phyloP scores from a whole-genome alignment of 345 rosid species.

The Brassica rapa region DNA sequence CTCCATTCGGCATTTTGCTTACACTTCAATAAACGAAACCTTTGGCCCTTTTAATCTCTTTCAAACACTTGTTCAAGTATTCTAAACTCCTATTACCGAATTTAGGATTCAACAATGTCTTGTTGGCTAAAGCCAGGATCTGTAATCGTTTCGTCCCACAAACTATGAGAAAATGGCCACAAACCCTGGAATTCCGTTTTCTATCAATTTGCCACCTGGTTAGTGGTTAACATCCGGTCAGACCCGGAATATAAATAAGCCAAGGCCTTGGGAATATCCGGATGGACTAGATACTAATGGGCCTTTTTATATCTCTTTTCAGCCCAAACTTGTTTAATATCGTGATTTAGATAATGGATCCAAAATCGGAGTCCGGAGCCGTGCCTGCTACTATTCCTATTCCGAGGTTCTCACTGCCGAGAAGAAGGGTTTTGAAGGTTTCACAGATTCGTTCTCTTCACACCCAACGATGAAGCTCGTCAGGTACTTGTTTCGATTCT shows the following conservation, averaged over 20 bases:
- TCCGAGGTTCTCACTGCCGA: too few relatives aligned
- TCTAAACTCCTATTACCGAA: too few relatives aligned
- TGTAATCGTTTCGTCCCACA: constrained; percentile 13
- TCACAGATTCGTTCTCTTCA: constrained; percentile 9
- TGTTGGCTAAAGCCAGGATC: constrained; percentile 37
- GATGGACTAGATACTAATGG: not conserved
- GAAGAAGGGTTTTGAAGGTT: constrained; percentile 33
- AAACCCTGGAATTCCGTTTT: too few relatives aligned
- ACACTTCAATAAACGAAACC: too few relatives aligned
- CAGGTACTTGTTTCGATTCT: constrained; percentile 39
- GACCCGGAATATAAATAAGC: too few relatives aligned
- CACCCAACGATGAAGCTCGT: constrained; percentile 51
- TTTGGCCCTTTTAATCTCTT: too few relatives aligned
- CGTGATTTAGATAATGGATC: not conserved
- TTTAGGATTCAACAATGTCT: not conserved
- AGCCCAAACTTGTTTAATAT: constrained; percentile 1
- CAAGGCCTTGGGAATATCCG: too few relatives aligned
- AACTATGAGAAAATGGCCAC: not conserved
- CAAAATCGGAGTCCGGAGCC: constrained; percentile 18
- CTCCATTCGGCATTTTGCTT: too few relatives aligned
- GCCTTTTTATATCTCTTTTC: not conserved
- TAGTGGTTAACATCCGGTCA: too few relatives aligned
- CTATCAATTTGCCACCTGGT: too few relatives aligned
- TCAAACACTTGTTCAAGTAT: too few relatives aligned
- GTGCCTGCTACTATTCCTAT: not conserved